These are phyloP conservation scores for Amborella trichopoda DNA, from an alignment of 164 flowering plant species.

Conservation along the genomic window DNA sequence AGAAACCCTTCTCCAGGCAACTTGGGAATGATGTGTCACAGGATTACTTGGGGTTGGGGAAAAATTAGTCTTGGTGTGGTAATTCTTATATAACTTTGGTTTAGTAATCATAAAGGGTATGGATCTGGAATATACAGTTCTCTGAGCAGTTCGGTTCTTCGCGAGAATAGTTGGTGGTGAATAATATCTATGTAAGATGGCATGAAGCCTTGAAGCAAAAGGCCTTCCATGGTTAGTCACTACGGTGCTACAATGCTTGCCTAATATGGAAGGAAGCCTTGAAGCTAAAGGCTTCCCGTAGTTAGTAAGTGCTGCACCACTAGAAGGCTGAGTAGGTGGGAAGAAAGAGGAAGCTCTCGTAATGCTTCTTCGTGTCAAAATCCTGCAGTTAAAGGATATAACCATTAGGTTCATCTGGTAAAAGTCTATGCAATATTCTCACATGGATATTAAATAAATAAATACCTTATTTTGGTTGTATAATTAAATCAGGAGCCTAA, in stretches of 20 bases:
- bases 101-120: conserved; percentile 8
- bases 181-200: conserved; percentile 18
- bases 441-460: no score
- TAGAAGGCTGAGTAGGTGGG: conserved; percentile 9
- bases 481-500: no score
- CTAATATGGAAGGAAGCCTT: conserved; percentile 15
- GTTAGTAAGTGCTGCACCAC: conserved; percentile 15
- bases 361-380: conserved; percentile 22
- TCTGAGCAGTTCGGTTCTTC: conserved; percentile 1
- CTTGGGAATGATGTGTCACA: conserved; percentile 32
- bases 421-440: no score
- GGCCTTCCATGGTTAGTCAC: conserved; percentile 16
- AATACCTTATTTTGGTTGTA: no score
- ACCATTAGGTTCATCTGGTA: no score
- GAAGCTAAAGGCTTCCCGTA: conserved; percentile 14
- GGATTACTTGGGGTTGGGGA: conserved; percentile 17
- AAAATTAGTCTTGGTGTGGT: conserved; percentile 18
- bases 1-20: conserved; percentile 49
- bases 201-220: conserved; percentile 13
- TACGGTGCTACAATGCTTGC: conserved; percentile 16
- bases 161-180: conserved; percentile 11
- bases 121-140: conserved; percentile 10
- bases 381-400: conserved; percentile 30
- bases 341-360: conserved; percentile 21
- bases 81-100: conserved; percentile 4